Conservation (phyloP, 768 basidiomycete species). For the Rhodotorula graminis region DNA sequence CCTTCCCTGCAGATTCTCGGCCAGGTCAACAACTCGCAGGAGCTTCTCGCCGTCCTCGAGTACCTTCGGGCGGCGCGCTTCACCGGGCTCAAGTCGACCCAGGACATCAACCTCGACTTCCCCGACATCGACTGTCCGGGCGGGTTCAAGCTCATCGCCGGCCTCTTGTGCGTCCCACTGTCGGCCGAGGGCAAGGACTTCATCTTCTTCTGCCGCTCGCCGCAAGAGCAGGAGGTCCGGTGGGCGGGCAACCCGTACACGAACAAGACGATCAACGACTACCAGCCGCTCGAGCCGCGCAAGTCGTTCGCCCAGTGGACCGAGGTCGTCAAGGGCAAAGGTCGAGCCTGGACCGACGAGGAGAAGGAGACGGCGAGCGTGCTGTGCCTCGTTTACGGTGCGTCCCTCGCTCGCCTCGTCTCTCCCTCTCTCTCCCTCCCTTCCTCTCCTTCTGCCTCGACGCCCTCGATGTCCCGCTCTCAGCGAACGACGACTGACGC, state of each 20-base stretch:
- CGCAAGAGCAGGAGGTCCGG: constrained; percentile 59
- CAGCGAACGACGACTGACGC: no score
- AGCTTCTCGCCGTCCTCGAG: constrained; percentile 71
- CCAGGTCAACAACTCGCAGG: constrained; percentile 66
- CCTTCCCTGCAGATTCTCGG: constrained; percentile 57
- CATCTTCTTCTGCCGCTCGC: constrained; percentile 72
- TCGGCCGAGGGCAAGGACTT: constrained; percentile 70
- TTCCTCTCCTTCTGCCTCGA: constrained; percentile 48
- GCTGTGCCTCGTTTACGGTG: constrained; percentile 70
- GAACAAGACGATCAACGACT: constrained; percentile 41
- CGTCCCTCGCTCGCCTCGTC: constrained; percentile 55
- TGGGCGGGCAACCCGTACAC: constrained; percentile 66
- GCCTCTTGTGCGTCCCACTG: constrained; percentile 69
- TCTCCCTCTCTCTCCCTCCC: constrained; percentile 45
- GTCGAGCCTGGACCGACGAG: constrained; percentile 71
- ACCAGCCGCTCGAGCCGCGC: constrained; percentile 60
- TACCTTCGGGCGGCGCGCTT: constrained; percentile 71
- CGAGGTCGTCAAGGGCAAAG: constrained; percentile 64
- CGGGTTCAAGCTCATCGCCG: constrained; percentile 63
- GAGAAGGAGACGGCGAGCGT: constrained; percentile 72
- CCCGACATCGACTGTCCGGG: constrained; percentile 63
- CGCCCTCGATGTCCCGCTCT: neutral
- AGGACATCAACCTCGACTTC: constrained; percentile 64
- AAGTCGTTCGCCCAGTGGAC: constrained; percentile 75
- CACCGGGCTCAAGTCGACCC: constrained; percentile 62